Conservation (phyloP, 129 eudicot species). For the Lactuca sativa region DNA sequence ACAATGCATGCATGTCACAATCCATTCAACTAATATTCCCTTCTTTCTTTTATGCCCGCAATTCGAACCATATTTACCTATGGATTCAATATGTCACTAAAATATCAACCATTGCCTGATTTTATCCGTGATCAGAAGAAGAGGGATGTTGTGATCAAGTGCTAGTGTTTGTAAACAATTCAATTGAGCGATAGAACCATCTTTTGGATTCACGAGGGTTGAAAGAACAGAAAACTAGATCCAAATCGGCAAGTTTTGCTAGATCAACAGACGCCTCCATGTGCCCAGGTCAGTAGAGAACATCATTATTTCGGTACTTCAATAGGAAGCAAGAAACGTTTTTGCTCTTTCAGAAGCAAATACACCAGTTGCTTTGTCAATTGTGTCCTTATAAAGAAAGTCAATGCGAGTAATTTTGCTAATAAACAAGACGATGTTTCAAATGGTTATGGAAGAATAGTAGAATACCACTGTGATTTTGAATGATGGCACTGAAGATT, state of each 20-base stretch:
- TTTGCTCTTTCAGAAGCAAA: conserved; percentile 83
- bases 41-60: conserved; percentile 74
- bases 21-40: conserved; percentile 72
- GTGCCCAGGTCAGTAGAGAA: conserved; percentile 73
- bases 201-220: conserved; percentile 57
- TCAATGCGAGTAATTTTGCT: conserved; percentile 8
- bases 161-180: conserved; percentile 50
- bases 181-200: conserved; percentile 69
- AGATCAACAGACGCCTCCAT: conserved; percentile 92
- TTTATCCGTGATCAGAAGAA: conserved; percentile 74
- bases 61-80: neutral
- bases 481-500: conserved; percentile 71
- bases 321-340: conserved; percentile 67
- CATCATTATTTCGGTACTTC: conserved; percentile 73
- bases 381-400: conserved; percentile 58
- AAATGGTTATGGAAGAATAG: neutral
- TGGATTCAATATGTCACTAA: neutral
- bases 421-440: neutral
- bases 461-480: conserved; percentile 77
- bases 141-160: conserved; percentile 55
- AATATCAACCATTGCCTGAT: conserved; percentile 43
- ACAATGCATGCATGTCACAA: too few species aligned
- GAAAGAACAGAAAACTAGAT: conserved; percentile 67
- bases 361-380: conserved; percentile 75
- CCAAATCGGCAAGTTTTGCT: conserved; percentile 62